A percentile compares a stretch with the other conserved stretches of the same genome.
Conservation (phyloP, 768 basidiomycete species). For the Gelatoporia subvermispora region DNA sequence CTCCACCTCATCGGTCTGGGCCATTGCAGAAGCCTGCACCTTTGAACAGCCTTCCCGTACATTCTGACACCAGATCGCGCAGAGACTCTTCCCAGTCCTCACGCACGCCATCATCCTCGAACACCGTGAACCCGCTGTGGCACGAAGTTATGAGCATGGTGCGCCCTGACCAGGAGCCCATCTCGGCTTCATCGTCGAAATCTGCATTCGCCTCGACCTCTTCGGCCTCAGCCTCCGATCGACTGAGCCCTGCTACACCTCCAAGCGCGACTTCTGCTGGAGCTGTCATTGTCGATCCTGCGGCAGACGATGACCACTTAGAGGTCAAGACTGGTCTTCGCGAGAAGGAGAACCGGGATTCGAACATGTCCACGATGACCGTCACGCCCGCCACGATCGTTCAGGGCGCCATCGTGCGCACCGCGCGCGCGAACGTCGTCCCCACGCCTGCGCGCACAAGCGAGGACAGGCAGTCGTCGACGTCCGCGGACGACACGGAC, state of each 20-base stretch:
- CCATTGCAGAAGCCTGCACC: no score
- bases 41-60: no score
- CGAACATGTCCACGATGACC: slow-evolving; percentile 24
- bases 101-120: slow-evolving; percentile 11
- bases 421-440: slow-evolving; percentile 17
- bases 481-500: slow-evolving; percentile 5
- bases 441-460: slow-evolving; percentile 15
- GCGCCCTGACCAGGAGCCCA: slow-evolving; percentile 5
- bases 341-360: slow-evolving; percentile 26
- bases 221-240: not conserved
- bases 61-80: no score
- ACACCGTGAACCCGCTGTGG: slow-evolving; percentile 12
- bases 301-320: not conserved
- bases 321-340: not conserved
- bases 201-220: not conserved
- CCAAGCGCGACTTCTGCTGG: not conserved
- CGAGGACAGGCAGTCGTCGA: no score
- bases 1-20: no score
- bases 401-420: slow-evolving; percentile 18
- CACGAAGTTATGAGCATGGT: slow-evolving; percentile 18
- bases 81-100: no score
- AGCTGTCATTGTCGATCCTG: no score
- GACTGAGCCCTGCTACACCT: not conserved
- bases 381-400: slow-evolving; percentile 28
- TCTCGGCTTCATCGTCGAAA: slow-evolving; percentile 1